A percentile compares a stretch with the other conserved stretches of the same genome.
These are phyloP conservation scores for Aspergillus thermomutatus DNA, from an alignment of 2,329 filamentous ascomycete genomes.

Conservation along the genomic window DNA sequence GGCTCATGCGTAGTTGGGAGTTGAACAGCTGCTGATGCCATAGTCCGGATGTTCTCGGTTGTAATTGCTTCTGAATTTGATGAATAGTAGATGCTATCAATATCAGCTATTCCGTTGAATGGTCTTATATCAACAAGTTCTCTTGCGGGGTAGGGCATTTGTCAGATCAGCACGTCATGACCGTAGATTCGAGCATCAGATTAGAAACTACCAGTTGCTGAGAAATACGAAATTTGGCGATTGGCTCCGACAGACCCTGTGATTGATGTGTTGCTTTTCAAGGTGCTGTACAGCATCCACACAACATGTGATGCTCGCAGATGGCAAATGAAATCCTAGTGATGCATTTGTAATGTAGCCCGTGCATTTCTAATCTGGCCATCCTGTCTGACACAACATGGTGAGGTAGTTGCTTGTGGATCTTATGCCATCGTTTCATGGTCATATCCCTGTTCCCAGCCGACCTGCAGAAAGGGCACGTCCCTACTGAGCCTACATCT, in stretches of 20 bases:
- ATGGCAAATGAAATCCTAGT: neutral
- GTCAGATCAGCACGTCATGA: conserved; percentile 35
- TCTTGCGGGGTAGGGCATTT: conserved; percentile 24
- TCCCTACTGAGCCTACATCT: no score
- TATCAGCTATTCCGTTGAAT: neutral
- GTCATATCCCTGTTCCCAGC: no score
- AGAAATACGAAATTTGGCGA: conserved; percentile 22
- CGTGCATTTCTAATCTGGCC: neutral
- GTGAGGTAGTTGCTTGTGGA: no score
- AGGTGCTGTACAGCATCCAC: neutral
- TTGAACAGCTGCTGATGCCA: conserved; percentile 32
- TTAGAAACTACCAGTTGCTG: conserved; percentile 16
- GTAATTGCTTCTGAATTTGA: neutral
- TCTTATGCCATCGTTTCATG: no score
- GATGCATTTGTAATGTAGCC: conserved; percentile 4
- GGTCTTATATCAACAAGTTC: conserved; percentile 9
- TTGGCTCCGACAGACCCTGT: neutral
- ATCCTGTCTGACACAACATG: no score
- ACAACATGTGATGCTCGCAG: neutral
- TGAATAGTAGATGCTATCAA: neutral
- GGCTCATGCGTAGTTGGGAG: conserved; percentile 9
- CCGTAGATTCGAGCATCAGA: conserved; percentile 11
- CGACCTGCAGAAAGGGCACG: no score
- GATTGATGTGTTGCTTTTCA: neutral
- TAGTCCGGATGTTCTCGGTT: conserved; percentile 6